Percentiles rank a stretch among this genome's conserved stretches.
phyloP scores from a whole-genome alignment of 768 basidiomycete species.

The Lactarius psammicola region DNA sequence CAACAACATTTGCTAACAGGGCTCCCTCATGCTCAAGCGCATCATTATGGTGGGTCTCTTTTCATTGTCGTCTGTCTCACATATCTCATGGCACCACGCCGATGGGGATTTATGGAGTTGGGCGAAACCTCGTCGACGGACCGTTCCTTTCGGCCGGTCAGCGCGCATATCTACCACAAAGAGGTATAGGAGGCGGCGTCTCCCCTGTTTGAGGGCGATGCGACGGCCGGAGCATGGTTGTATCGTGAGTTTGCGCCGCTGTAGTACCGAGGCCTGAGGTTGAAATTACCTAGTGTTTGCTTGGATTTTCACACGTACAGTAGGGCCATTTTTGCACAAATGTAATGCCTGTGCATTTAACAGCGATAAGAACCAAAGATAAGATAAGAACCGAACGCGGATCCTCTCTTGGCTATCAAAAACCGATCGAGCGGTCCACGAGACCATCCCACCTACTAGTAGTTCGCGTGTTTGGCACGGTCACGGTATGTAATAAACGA shows the following conservation, averaged over 20 bases:
- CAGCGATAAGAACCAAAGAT: too few relatives aligned
- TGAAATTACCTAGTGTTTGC: not conserved
- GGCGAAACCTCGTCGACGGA: slow-evolving; percentile 73
- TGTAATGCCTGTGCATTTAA: not conserved
- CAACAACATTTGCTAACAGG: slow-evolving; percentile 73
- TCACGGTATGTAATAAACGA: not conserved
- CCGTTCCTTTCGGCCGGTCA: slow-evolving; percentile 62
- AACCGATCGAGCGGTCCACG: not conserved
- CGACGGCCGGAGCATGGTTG: slow-evolving; percentile 59
- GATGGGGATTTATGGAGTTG: slow-evolving; percentile 46
- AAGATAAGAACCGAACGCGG: too few relatives aligned
- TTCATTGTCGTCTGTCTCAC: not conserved
- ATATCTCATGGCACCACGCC: not conserved
- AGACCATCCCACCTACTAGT: not conserved
- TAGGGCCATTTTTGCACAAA: not conserved
- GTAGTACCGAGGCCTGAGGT: slow-evolving; percentile 17
- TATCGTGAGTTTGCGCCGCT: slow-evolving; percentile 52
- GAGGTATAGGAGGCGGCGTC: slow-evolving; percentile 71
- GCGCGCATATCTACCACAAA: slow-evolving; percentile 70
- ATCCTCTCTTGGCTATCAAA: not conserved
- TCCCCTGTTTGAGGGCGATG: slow-evolving; percentile 65
- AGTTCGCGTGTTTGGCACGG: not conserved
- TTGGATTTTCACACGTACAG: not conserved
- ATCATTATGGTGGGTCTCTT: slow-evolving; percentile 72
- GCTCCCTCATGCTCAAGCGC: slow-evolving; percentile 79